These are phyloP conservation scores for Nannochloropsis salina DNA, from an alignment of 108 stramenopile species.

Conservation along the genomic window DNA sequence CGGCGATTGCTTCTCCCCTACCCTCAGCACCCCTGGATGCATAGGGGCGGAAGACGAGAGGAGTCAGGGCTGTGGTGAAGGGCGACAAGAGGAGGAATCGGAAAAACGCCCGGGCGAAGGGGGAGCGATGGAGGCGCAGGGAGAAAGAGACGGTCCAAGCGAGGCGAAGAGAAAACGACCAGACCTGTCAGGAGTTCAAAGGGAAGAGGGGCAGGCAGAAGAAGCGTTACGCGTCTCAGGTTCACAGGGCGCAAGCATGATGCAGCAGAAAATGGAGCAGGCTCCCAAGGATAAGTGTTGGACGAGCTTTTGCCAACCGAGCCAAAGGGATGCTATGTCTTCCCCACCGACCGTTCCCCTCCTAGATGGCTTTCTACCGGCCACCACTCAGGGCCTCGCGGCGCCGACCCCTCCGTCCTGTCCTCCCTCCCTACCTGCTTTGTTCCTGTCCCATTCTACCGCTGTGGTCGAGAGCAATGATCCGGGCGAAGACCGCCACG, in stretches of 20 bases:
- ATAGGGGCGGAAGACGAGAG: not conserved
- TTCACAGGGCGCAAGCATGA: too few relatives aligned
- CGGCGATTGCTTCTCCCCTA: not conserved
- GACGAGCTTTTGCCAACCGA: too few relatives aligned
- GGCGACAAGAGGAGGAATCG: not conserved
- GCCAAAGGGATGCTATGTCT: too few relatives aligned
- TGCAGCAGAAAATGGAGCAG: too few relatives aligned
- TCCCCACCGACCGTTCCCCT: too few relatives aligned
- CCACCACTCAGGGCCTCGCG: not conserved
- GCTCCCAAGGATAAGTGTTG: too few relatives aligned
- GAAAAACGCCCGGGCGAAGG: not conserved
- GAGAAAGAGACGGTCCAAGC: not conserved
- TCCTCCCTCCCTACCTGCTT: not conserved
- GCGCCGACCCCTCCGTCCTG: not conserved
- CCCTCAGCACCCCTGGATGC: not conserved
- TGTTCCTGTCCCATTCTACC: slow-evolving; percentile 35
- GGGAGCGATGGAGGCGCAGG: not conserved
- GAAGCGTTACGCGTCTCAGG: not conserved
- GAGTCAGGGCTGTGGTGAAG: not conserved
- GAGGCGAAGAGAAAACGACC: too few relatives aligned
- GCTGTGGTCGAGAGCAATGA: slow-evolving; percentile 44
- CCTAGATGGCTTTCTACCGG: too few relatives aligned
- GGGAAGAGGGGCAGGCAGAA: not conserved
- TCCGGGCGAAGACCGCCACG: slow-evolving; percentile 44
- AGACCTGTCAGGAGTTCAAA: not conserved